phyloP scores from a whole-genome alignment of 345 rosid genomes.

The Odontarrhena argentea region DNA sequence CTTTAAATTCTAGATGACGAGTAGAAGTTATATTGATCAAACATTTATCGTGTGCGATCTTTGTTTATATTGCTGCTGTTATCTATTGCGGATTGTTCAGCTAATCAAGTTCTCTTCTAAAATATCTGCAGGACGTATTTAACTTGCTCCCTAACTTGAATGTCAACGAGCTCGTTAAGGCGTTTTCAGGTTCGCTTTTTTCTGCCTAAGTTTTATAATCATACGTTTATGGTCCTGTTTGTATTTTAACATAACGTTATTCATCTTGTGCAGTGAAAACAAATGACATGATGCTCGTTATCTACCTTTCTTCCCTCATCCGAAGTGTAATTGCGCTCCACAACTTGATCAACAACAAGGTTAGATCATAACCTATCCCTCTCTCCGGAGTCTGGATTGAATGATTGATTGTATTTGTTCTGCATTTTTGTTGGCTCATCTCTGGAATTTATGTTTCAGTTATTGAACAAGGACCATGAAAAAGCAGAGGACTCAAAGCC shows the following conservation, averaged over 20 bases:
- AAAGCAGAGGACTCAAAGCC: constrained; percentile 77
- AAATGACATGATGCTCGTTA: constrained; percentile 45
- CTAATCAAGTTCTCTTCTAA: neutral
- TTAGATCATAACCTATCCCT: constrained; percentile 28
- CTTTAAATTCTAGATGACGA: neutral
- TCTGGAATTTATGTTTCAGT: constrained; percentile 44
- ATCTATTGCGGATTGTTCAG: constrained; percentile 4
- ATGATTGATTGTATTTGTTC: neutral
- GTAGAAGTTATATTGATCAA: constrained; percentile 27
- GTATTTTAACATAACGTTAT: constrained; percentile 7
- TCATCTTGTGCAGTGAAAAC: constrained; percentile 42
- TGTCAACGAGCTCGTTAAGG: constrained; percentile 39
- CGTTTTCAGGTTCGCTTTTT: constrained; percentile 66
- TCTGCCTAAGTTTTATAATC: neutral
- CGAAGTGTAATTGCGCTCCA: constrained; percentile 72
- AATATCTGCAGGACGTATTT: constrained; percentile 45
- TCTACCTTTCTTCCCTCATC: constrained; percentile 41
- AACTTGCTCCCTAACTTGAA: constrained; percentile 38
- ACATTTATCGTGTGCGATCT: neutral
- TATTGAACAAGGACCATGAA: constrained; percentile 85
- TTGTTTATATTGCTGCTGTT: neutral
- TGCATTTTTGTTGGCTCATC: constrained; percentile 16
- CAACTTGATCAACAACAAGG: constrained; percentile 92
- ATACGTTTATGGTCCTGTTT: neutral
- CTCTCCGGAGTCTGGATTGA: neutral